These are phyloP conservation scores for Podosphaera xanthii DNA, from an alignment of 2,329 filamentous ascomycete species.

Conservation along the genomic window DNA sequence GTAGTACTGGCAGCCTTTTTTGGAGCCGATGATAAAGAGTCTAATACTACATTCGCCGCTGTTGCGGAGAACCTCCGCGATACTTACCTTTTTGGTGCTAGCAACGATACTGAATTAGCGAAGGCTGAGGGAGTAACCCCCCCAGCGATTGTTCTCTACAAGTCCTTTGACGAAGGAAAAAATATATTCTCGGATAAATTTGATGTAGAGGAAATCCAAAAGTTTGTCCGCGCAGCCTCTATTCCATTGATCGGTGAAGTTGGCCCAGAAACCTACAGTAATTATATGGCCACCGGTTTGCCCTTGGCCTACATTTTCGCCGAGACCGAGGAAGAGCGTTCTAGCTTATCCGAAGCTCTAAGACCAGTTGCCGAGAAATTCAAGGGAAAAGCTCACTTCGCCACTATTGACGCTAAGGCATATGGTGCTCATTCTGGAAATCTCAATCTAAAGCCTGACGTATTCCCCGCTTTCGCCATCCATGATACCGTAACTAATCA, in stretches of 20 bases:
- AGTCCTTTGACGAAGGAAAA: conserved; percentile 95
- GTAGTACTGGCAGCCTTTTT: conserved; percentile 86
- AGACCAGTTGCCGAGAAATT: conserved; percentile 77
- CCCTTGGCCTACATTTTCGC: conserved; percentile 96
- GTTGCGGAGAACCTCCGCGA: conserved; percentile 61
- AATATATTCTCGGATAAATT: conserved; percentile 62
- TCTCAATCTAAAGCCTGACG: conserved; percentile 86
- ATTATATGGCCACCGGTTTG: conserved; percentile 80
- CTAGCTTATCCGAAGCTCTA: conserved; percentile 49
- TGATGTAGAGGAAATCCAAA: conserved; percentile 53
- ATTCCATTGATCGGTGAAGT: conserved; percentile 89
- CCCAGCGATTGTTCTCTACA: conserved; percentile 83
- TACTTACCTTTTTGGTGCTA: conserved; percentile 76
- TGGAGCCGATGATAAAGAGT: conserved; percentile 54
- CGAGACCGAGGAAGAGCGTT: conserved; percentile 75
- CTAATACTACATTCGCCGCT: conserved; percentile 58
- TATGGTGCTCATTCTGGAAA: conserved; percentile 91
- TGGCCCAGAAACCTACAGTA: conserved; percentile 85
- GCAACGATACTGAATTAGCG: conserved; percentile 61
- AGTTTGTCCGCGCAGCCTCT: conserved; percentile 64
- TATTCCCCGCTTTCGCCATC: conserved; percentile 94
- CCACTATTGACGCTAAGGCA: conserved; percentile 81
- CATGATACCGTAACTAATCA: conserved; percentile 88
- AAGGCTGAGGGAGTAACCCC: conserved; percentile 75
- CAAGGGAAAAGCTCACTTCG: conserved; percentile 92